Conservation (phyloP, 257 asterid species). For the Salvia hispanica region DNA sequence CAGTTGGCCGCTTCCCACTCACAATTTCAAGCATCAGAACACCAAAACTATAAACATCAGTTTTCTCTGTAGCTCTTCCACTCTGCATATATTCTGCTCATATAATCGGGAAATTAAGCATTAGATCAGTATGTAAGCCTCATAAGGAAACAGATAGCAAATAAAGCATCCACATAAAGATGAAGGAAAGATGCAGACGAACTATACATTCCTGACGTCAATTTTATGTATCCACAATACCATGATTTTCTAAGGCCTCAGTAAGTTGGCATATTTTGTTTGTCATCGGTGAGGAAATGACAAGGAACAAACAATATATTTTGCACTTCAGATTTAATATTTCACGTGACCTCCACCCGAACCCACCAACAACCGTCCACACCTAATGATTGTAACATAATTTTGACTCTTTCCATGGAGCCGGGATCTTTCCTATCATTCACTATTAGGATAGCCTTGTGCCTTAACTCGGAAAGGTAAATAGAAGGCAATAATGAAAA, state of each 20-base stretch:
- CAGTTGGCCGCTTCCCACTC: slow-evolving; percentile 55
- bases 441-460: slow-evolving; percentile 4
- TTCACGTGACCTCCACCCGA: neutral
- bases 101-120: slow-evolving; percentile 9
- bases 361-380: neutral
- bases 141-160: slow-evolving; percentile 9
- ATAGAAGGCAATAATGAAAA: slow-evolving; percentile 19
- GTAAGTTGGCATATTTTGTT: too few relatives aligned
- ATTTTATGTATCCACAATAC: slow-evolving; percentile 2
- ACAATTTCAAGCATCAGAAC: slow-evolving; percentile 79
- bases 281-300: too few relatives aligned
- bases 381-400: neutral
- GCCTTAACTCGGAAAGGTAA: slow-evolving; percentile 17
- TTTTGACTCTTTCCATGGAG: neutral
- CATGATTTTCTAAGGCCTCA: slow-evolving; percentile 9
- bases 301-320: neutral
- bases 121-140: slow-evolving; percentile 9
- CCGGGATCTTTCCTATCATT: neutral
- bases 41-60: slow-evolving; percentile 87
- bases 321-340: neutral
- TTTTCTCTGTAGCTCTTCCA: slow-evolving; percentile 84
- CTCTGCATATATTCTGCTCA: slow-evolving; percentile 89
- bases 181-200: neutral
- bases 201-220: neutral
- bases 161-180: neutral